Percentiles rank a stretch among this genome's conserved stretches.
phyloP scores from a whole-genome alignment of 2,329 filamentous ascomycete species.

The Talaromyces sp. region DNA sequence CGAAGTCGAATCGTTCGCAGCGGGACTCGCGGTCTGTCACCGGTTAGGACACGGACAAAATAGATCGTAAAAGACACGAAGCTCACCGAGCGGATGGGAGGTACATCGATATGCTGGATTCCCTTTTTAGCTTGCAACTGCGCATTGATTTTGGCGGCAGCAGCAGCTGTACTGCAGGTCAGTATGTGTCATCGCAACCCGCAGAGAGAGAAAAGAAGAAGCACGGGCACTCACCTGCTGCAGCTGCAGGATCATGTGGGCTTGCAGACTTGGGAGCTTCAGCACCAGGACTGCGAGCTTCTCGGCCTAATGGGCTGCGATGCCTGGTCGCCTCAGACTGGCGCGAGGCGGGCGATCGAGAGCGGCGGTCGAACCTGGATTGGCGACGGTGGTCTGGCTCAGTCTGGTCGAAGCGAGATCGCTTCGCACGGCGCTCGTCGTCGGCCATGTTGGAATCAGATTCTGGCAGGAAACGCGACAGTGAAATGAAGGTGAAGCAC shows the following conservation, averaged over 20 bases:
- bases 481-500: background rate
- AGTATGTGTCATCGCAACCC: background rate
- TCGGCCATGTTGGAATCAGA: constrained; percentile 58
- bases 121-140: constrained; percentile 80
- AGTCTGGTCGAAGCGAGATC: constrained; percentile 90
- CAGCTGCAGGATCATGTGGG: constrained; percentile 65
- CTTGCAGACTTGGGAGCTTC: constrained; percentile 22
- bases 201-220: background rate
- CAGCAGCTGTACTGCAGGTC: constrained; percentile 58
- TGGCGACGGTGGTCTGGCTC: constrained; percentile 70
- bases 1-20: constrained; percentile 50
- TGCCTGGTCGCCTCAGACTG: constrained; percentile 67
- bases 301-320: constrained; percentile 67
- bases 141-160: constrained; percentile 81
- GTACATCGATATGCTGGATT: constrained; percentile 84
- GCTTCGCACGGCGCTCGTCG: constrained; percentile 68
- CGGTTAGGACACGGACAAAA: background rate
- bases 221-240: constrained; percentile 57
- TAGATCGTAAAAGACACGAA: background rate
- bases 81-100: constrained; percentile 63
- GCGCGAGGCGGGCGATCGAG: constrained; percentile 68
- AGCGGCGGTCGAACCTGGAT: constrained; percentile 87
- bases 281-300: constrained; percentile 42
- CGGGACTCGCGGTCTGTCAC: constrained; percentile 43
- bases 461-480: background rate